phyloP scores from a whole-genome alignment of 495 filamentous ascomycete species.

The Friedmanniomyces endolithicus region DNA sequence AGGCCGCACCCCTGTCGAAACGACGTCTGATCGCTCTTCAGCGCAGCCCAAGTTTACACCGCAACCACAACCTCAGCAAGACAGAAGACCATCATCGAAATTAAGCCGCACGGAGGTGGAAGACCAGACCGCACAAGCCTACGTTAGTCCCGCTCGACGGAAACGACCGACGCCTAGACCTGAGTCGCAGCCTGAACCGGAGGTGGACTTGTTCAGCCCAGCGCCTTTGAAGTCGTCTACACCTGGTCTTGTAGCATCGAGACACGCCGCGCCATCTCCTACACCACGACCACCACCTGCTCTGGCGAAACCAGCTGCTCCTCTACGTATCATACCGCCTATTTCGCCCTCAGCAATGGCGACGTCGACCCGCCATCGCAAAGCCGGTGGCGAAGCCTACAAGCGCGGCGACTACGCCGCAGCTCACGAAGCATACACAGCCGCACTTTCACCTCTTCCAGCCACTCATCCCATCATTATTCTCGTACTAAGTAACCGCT shows the following conservation, averaged over 20 bases:
- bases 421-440: conserved; percentile 70
- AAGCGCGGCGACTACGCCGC: conserved; percentile 85
- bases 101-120: conserved; percentile 61
- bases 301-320: conserved; percentile 10
- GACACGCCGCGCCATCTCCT: conserved; percentile 7
- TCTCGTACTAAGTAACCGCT: conserved; percentile 78
- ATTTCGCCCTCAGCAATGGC: conserved; percentile 55
- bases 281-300: conserved; percentile 21
- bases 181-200: conserved; percentile 35
- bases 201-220: conserved; percentile 40
- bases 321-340: conserved; percentile 50
- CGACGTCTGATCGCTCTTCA: conserved; percentile 14
- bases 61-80: conserved; percentile 34
- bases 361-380: conserved; percentile 60
- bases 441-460: conserved; percentile 62
- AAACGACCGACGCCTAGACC: conserved; percentile 43
- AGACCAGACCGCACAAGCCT: conserved; percentile 71
- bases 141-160: conserved; percentile 77
- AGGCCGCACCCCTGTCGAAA: conserved; percentile 14
- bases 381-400: conserved; percentile 72
- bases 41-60: conserved; percentile 39
- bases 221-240: conserved; percentile 11
- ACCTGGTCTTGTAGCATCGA: background rate
- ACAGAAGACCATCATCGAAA: conserved; percentile 38
- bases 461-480: conserved; percentile 73